A percentile compares a stretch with the other conserved stretches of the same genome.
phyloP scores from a whole-genome alignment of 1,284 basidiomycete species.

The Trametes polyzona region DNA sequence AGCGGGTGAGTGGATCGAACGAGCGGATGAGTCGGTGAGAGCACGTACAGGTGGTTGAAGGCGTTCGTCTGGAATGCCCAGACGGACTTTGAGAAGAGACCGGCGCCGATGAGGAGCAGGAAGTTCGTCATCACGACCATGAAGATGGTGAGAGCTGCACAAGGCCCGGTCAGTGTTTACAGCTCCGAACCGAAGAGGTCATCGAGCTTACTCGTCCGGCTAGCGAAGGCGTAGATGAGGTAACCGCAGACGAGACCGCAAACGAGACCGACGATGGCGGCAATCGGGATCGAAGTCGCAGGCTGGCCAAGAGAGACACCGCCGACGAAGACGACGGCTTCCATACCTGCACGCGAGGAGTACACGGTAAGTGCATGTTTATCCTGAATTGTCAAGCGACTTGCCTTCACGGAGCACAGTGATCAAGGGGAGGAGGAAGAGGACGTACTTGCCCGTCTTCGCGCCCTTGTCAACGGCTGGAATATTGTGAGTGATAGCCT shows the following conservation, averaged over 20 bases:
- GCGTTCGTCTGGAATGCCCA: constrained; percentile 72
- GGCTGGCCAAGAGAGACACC: constrained; percentile 86
- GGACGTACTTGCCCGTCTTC: constrained; percentile 75
- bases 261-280: constrained; percentile 82
- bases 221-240: constrained; percentile 77
- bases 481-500: background rate
- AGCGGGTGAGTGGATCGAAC: constrained; percentile 2
- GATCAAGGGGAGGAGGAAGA: constrained; percentile 88
- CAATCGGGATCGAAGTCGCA: constrained; percentile 86
- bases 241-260: constrained; percentile 73
- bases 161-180: background rate
- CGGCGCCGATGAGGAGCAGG: constrained; percentile 89
- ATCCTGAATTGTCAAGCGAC: constrained; percentile 1
- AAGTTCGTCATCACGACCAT: constrained; percentile 88
- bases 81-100: constrained; percentile 79
- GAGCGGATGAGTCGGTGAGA: background rate
- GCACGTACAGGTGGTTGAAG: constrained; percentile 58
- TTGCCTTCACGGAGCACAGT: constrained; percentile 90
- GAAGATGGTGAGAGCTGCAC: constrained; percentile 77
- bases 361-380: background rate
- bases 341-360: constrained; percentile 55
- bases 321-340: constrained; percentile 92
- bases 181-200: too few species aligned
- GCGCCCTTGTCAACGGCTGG: constrained; percentile 47
- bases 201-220: constrained; percentile 61